Conservation (phyloP, 495 filamentous ascomycete genomes). For the Bathelium albidoporum region DNA sequence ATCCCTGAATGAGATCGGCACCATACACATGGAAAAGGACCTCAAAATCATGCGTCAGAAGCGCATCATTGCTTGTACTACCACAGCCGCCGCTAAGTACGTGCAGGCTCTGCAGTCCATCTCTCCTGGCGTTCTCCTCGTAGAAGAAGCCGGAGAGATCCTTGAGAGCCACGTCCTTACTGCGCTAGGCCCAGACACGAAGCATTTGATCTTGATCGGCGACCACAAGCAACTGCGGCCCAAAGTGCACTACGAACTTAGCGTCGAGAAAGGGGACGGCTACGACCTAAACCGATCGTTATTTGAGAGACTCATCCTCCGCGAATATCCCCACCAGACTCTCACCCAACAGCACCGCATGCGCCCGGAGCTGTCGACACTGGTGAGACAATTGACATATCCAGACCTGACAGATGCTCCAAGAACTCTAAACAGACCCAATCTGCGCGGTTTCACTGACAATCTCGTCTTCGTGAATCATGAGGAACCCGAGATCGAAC, state of each 20-base stretch:
- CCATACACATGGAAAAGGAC: conserved; percentile 37
- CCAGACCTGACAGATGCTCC: conserved; percentile 50
- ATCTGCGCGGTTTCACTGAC: conserved; percentile 48
- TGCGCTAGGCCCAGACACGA: conserved; percentile 45
- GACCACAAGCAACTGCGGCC: conserved; percentile 72
- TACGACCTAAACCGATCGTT: conserved; percentile 63
- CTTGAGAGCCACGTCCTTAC: conserved; percentile 63
- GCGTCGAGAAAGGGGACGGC: conserved; percentile 55
- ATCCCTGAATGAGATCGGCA: conserved; percentile 32
- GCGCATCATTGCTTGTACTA: conserved; percentile 64
- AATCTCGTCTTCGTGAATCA: conserved; percentile 62
- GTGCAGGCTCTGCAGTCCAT: conserved; percentile 41
- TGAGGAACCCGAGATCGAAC: conserved; percentile 39
- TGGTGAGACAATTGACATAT: conserved; percentile 54
- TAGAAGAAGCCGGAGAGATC: conserved; percentile 76
- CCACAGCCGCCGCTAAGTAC: conserved; percentile 61
- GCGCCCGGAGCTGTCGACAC: conserved; percentile 55
- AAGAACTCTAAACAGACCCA: conserved; percentile 40
- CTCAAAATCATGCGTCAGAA: conserved; percentile 41
- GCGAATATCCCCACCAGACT: conserved; percentile 44
- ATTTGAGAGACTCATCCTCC: conserved; percentile 57
- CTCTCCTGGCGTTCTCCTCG: conserved; percentile 46
- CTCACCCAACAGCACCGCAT: conserved; percentile 60
- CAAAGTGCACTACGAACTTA: conserved; percentile 54
- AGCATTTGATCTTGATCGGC: conserved; percentile 64